These are phyloP conservation scores for Pyrrhoderma noxium DNA, from an alignment of 1,284 basidiomycete genomes.

Conservation along the genomic window DNA sequence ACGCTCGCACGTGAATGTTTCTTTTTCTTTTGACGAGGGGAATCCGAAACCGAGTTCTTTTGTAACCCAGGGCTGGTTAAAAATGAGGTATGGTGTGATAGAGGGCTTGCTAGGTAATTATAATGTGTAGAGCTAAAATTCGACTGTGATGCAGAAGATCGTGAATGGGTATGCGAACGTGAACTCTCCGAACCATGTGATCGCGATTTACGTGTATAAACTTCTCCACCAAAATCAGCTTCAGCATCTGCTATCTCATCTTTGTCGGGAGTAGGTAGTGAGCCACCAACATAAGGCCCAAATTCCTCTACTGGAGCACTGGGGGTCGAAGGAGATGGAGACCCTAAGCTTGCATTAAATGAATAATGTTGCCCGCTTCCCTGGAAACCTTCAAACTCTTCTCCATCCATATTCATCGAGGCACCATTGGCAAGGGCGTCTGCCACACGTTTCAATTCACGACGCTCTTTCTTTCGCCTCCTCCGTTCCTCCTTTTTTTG, in stretches of 20 bases:
- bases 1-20: slow-evolving; percentile 24
- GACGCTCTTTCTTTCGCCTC: slow-evolving; percentile 37
- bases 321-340: slow-evolving; percentile 18
- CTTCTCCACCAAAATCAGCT: slow-evolving; percentile 53
- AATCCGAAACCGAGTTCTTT: slow-evolving; percentile 19
- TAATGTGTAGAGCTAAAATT: slow-evolving; percentile 28
- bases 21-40: slow-evolving; percentile 23
- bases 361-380: slow-evolving; percentile 23
- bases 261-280: slow-evolving; percentile 20
- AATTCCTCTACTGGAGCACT: slow-evolving; percentile 27
- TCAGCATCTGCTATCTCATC: slow-evolving; percentile 39
- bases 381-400: slow-evolving; percentile 53
- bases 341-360: slow-evolving; percentile 12
- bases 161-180: slow-evolving; percentile 50
- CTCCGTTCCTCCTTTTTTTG: slow-evolving; percentile 41
- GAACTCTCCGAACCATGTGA: slow-evolving; percentile 29
- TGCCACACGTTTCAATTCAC: slow-evolving; percentile 36
- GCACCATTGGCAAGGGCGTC: slow-evolving; percentile 35
- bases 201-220: slow-evolving; percentile 39
- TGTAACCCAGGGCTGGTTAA: background rate
- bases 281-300: slow-evolving; percentile 31
- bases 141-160: slow-evolving; percentile 45
- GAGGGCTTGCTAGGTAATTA: slow-evolving; percentile 18
- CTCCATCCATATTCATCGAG: slow-evolving; percentile 25
- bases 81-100: slow-evolving; percentile 6